Base-by-base conservation (phyloP, 129 eudicot genomes). In the Flaveria trinervia region DNA sequence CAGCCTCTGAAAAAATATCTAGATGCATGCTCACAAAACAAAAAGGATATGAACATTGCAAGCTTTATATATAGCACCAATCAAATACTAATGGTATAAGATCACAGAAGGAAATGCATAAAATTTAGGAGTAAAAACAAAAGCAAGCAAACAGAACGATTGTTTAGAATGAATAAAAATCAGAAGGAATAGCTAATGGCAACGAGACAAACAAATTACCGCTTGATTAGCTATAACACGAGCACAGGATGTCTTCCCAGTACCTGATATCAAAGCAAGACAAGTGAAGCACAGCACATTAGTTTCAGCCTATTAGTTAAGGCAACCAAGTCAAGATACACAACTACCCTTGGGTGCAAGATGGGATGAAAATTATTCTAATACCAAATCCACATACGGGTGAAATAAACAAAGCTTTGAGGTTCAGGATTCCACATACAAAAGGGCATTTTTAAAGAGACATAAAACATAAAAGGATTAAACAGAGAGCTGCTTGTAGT, bases 211-310 rank as follows among this genome's bases (percentile, higher is more conserved):
- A 55, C 50, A 76, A 62, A 69, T 62, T 92, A 95, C 99, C 96
- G 94, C 90, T 84, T 95, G 90, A 88, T 82, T 85, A 78, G 99
- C 97, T 78, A 95, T 91, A 71, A 95, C 99, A 80, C 99, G 96
- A 60, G 99, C 99, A 77, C 97, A 87, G 4, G 97, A 95, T 57
- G 99, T 95, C 86, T 95, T 95, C 83, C 99, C 99, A 43, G 99
- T 95, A 76, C 99, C 99, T 95, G 85, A 80, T 70, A 75, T 59
- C 46, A 44, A 72, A 70, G 22, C 70, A 76, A 71, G 49, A 73
- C n/a, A 72, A 77, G 74, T 72, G 48, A 76, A 51, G 46, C 65
- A 68, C 43, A 64, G 45, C 51, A 68, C 43, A 69, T 76, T 65
- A 73, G 76, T 48, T 79, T 70, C 51, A 43, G 17, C 71, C 22